A percentile compares a stretch with the other conserved stretches of the same genome.
Conservation (phyloP, 2,329 filamentous ascomycete genomes). For the Fusarium sp. region DNA sequence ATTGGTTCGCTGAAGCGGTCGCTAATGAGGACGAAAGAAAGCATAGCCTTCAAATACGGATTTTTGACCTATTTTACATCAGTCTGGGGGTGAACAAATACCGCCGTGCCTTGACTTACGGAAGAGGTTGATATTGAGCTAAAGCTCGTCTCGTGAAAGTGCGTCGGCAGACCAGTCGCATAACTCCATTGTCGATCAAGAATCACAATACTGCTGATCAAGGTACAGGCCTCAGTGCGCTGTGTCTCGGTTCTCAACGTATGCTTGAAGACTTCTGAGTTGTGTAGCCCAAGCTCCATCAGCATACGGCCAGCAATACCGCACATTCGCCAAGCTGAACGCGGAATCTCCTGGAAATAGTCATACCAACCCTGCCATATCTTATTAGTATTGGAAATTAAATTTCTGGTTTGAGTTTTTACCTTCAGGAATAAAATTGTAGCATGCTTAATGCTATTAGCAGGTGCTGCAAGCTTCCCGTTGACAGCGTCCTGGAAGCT, state of each 20-base stretch:
- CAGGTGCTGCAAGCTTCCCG: conserved; percentile 30
- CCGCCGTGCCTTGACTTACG: too few species aligned
- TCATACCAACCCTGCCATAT: conserved; percentile 35
- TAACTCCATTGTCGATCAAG: conserved; percentile 33
- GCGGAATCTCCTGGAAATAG: conserved; percentile 44
- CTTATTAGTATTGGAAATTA: neutral
- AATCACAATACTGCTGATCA: conserved; percentile 27
- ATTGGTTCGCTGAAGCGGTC: conserved; percentile 31
- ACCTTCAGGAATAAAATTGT: conserved; percentile 31
- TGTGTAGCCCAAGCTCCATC: conserved; percentile 49
- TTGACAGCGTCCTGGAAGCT: conserved; percentile 34
- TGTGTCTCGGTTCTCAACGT: conserved; percentile 17
- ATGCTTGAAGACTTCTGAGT: conserved; percentile 43
- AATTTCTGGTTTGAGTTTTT: neutral
- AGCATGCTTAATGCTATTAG: conserved; percentile 29
- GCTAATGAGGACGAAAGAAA: conserved; percentile 33
- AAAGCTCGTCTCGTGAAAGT: conserved; percentile 36
- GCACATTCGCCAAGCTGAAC: conserved; percentile 48
- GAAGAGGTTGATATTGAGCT: conserved; percentile 29
- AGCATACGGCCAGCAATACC: conserved; percentile 45
- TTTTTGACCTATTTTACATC: conserved; percentile 1
- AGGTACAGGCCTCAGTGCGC: conserved; percentile 15
- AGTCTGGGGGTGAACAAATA: too few species aligned
- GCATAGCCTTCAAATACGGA: conserved; percentile 33
- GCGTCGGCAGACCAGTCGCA: conserved; percentile 22